Conservation (phyloP, 768 basidiomycete genomes). For the Amanita molliuscula region DNA sequence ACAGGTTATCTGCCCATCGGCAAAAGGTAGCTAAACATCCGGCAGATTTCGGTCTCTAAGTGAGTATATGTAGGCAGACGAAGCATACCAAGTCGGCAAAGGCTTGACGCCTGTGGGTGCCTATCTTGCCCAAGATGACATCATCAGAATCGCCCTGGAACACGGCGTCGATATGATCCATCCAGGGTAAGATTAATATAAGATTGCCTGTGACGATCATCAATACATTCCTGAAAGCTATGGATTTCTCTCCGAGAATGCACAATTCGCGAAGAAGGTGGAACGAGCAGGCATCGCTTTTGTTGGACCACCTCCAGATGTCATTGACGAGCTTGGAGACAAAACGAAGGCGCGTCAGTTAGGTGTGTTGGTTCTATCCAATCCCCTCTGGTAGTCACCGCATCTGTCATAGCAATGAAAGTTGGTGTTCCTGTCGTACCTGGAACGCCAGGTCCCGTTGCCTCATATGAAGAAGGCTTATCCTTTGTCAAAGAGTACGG, state of each 20-base stretch:
- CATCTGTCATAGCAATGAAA: constrained; percentile 54
- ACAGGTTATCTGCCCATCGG: constrained; percentile 92
- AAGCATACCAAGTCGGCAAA: constrained; percentile 96
- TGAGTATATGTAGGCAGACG: constrained; percentile 63
- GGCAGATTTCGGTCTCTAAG: constrained; percentile 20
- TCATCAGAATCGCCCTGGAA: constrained; percentile 92
- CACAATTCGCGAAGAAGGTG: constrained; percentile 93
- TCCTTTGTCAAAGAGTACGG: constrained; percentile 93
- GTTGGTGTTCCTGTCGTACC: constrained; percentile 94
- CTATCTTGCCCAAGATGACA: constrained; percentile 96
- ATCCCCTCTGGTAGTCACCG: constrained; percentile 5
- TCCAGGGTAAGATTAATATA: constrained; percentile 57
- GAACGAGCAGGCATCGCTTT: constrained; percentile 97
- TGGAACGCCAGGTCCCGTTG: constrained; percentile 94
- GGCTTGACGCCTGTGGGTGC: constrained; percentile 94
- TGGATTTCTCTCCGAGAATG: constrained; percentile 97
- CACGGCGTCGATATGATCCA: constrained; percentile 99
- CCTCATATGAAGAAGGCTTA: constrained; percentile 64
- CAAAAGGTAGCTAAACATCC: constrained; percentile 59
- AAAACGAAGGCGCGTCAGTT: constrained; percentile 95
- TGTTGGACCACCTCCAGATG: constrained; percentile 90
- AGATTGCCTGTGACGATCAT: neutral
- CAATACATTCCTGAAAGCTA: constrained; percentile 43
- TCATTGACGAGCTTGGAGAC: constrained; percentile 95
- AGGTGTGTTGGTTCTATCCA: constrained; percentile 32